These are phyloP conservation scores for Cryptosporidium tyzzeri DNA, from an alignment of 169 alveolate species.

Conservation along the genomic window DNA sequence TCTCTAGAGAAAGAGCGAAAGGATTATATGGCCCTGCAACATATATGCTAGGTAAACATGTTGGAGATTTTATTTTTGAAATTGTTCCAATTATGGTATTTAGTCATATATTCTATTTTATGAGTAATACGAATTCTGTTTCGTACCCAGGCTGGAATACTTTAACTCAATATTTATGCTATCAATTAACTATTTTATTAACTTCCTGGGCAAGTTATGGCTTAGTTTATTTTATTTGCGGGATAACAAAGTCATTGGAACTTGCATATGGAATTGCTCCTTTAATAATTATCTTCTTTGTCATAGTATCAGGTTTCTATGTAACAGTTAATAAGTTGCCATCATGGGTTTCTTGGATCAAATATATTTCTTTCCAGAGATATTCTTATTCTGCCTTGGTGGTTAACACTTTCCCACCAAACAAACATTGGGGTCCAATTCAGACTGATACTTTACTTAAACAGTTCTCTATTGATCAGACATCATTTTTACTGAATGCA, in stretches of 20 bases:
- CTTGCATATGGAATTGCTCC: conserved; percentile 51
- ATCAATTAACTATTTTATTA: conserved; percentile 3
- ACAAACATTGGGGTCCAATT: conserved; percentile 39
- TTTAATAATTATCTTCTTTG: conserved; percentile 22
- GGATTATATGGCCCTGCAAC: conserved; percentile 33
- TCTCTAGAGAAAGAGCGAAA: conserved; percentile 57
- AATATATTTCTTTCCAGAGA: conserved; percentile 32
- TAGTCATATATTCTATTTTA: conserved; percentile 35
- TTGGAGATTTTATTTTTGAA: conserved; percentile 52
- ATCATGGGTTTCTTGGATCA: conserved; percentile 48
- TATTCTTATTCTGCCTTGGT: conserved; percentile 31
- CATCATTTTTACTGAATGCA: conserved; percentile 30
- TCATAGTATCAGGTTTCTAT: conserved; percentile 53
- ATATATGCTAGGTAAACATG: conserved; percentile 31
- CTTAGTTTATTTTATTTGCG: conserved; percentile 26
- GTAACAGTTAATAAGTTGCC: conserved; percentile 47
- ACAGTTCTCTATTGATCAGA: conserved; percentile 33
- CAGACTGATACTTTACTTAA: neutral
- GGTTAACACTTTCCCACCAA: conserved; percentile 45
- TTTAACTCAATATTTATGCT: conserved; percentile 20
- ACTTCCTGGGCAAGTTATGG: conserved; percentile 51
- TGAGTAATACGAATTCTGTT: conserved; percentile 30
- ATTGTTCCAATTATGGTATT: conserved; percentile 23
- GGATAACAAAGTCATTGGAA: conserved; percentile 36
- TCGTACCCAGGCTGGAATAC: conserved; percentile 16